Percentiles rank a stretch among this genome's conserved stretches.
Evolutionary conservation across 2,329 filamentous ascomycete species (phyloP).

Genomic region (Scedosporium minutisporum): DNA sequence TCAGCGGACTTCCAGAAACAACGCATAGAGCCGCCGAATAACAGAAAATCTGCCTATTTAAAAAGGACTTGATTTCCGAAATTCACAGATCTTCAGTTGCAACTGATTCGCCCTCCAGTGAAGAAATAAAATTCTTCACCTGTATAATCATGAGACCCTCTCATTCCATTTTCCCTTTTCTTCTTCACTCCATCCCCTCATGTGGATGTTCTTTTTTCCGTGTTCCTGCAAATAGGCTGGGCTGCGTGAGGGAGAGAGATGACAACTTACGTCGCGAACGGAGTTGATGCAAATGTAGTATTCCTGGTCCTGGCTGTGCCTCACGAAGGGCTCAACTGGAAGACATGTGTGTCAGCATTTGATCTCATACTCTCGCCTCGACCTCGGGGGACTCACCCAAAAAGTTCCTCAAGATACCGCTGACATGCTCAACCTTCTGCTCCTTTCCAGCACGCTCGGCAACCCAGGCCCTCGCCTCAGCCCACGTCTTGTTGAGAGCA

Average conservation of each 20-base stretch:
- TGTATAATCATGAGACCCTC: neutral
- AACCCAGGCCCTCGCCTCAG: constrained; percentile 90
- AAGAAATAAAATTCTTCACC: neutral
- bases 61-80: constrained; percentile 4
- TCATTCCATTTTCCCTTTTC: neutral
- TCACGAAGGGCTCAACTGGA: constrained; percentile 82
- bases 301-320: constrained; percentile 88
- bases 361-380: neutral
- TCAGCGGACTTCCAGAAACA: constrained; percentile 5
- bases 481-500: constrained; percentile 93
- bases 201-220: neutral
- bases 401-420: constrained; percentile 86
- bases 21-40: neutral
- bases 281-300: constrained; percentile 99
- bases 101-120: neutral
- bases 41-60: constrained; percentile 6
- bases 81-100: neutral
- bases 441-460: constrained; percentile 83
- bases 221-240: neutral
- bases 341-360: neutral
- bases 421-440: constrained; percentile 85
- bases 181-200: neutral
- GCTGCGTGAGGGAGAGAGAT: neutral
- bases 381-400: constrained; percentile 37
- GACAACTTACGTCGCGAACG: constrained; percentile 83